Evolutionary conservation across 805 yeast genomes (phyloP), one percentile per base, ranked within the genome.

Genomic region (Danielia oregonensis): DNA sequence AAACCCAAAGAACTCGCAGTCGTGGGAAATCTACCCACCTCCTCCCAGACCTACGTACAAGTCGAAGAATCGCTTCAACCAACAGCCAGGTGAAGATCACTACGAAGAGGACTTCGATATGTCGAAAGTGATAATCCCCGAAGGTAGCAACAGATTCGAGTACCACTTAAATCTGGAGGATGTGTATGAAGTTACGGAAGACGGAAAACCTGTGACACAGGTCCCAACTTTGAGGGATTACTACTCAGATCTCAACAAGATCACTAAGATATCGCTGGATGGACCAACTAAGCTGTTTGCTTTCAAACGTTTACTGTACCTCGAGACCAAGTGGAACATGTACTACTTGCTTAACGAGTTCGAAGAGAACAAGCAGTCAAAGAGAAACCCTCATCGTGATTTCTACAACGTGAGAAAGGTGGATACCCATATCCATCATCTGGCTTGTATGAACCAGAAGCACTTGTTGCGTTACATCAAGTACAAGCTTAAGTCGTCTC

Each of bases 401-500:
- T 93, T 91, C 55, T 91, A 91, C 65, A 91, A 91, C 53, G 96
- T 88, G 28, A 78, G 97, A 65, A 91, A 91, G 58, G 97, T 93
- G 24, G 98, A 91, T 56, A 93, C 97, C 13, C 99, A 93, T 70
- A 96, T 93, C 50, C 99, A 93, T 59, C 98, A 94, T 59, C 86
- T 96, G 7, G 99, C 99, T 8, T 89, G 97, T 61, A 94, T 94
- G 97, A 94, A 94, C 54, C 98, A 93, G 64, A 93, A 93, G 62
- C 99, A 93, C 65, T 67, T 93, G 51, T 69, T 93, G 46, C 81
- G 99, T 51, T 93, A 86, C 59, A 93, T 93, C 60, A 93, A 93
- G 63, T 86, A 88, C 57, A 93, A 93, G 65, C 79, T 93, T 63
- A 87, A 91, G 65, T 85, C 86, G 40, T 66, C 69, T 30, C 89